A percentile compares a stretch with the other conserved stretches of the same genome.
These are phyloP conservation scores for Hemisphaericaspora lyxosophila DNA, from an alignment of 1,139 yeast species.

Conservation along the genomic window DNA sequence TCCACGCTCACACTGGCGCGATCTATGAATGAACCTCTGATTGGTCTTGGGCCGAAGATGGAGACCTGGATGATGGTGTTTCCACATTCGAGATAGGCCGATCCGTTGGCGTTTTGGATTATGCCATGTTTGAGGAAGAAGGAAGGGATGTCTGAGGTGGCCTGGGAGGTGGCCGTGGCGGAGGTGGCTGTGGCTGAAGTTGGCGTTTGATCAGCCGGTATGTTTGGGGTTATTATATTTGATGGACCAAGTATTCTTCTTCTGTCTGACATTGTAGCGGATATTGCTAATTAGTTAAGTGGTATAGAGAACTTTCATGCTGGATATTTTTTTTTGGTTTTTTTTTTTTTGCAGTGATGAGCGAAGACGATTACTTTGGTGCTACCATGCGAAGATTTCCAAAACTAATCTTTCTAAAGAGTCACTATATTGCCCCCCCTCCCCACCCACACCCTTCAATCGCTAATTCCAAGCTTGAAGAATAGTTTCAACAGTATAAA, in stretches of 20 bases:
- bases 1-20: slow-evolving; percentile 70
- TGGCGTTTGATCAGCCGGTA: slow-evolving; percentile 10
- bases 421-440: no score
- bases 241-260: slow-evolving; percentile 70
- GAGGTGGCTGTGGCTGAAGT: slow-evolving; percentile 2
- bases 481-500: no score
- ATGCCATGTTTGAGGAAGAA: slow-evolving; percentile 58
- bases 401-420: no score
- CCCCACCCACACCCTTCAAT: no score
- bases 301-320: slow-evolving; percentile 7
- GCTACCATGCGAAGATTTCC: slow-evolving; percentile 3
- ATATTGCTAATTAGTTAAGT: no score
- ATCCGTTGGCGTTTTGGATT: slow-evolving; percentile 77
- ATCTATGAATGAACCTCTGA: slow-evolving; percentile 70
- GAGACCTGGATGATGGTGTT: slow-evolving; percentile 64
- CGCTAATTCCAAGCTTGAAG: no score
- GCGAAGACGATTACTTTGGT: not conserved
- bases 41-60: slow-evolving; percentile 89
- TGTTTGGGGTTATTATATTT: slow-evolving; percentile 51
- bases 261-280: slow-evolving; percentile 54
- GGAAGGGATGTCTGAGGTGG: slow-evolving; percentile 28
- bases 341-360: slow-evolving; percentile 4
- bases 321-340: slow-evolving; percentile 5
- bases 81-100: slow-evolving; percentile 73
- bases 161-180: not conserved